A percentile compares a stretch with the other conserved stretches of the same genome.
phyloP scores from a whole-genome alignment of 257 asterid species.

The Gardenia jasminoides region DNA sequence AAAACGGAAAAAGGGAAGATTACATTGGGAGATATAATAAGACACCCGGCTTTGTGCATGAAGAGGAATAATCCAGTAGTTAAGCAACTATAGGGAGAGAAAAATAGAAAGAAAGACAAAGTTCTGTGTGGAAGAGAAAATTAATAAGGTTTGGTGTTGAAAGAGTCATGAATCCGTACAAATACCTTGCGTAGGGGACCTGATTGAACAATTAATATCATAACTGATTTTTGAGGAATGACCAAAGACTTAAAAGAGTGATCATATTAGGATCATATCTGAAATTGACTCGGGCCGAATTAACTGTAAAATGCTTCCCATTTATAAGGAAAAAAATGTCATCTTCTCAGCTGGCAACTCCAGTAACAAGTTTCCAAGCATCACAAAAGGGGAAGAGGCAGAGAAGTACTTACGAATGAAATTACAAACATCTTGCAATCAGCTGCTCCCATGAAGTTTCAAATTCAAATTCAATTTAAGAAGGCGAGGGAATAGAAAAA shows the following conservation, averaged over 20 bases:
- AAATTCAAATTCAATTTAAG: no score
- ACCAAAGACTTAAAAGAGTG: background rate
- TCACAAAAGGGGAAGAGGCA: no score
- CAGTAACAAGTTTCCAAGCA: no score
- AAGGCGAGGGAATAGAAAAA: no score
- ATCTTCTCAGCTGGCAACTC: no score
- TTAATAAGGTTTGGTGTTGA: background rate
- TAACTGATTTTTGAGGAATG: background rate
- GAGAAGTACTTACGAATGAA: no score
- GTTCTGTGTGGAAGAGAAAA: background rate
- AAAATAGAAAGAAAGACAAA: background rate
- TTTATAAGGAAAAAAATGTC: no score
- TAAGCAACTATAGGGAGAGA: background rate
- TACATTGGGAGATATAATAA: background rate
- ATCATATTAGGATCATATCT: no score
- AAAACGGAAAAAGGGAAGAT: slow-evolving; percentile 15
- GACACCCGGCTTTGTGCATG: slow-evolving; percentile 6
- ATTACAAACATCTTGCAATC: no score
- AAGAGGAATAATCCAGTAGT: background rate
- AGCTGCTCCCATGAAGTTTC: no score
- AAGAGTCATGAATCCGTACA: background rate
- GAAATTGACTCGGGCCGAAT: no score
- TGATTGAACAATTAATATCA: background rate
- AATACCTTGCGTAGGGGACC: background rate
- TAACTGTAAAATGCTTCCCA: no score